A percentile compares a stretch with the other conserved stretches of the same genome.
These are phyloP conservation scores for Suillus alpinus DNA, from an alignment of 768 basidiomycete genomes.

Conservation along the genomic window DNA sequence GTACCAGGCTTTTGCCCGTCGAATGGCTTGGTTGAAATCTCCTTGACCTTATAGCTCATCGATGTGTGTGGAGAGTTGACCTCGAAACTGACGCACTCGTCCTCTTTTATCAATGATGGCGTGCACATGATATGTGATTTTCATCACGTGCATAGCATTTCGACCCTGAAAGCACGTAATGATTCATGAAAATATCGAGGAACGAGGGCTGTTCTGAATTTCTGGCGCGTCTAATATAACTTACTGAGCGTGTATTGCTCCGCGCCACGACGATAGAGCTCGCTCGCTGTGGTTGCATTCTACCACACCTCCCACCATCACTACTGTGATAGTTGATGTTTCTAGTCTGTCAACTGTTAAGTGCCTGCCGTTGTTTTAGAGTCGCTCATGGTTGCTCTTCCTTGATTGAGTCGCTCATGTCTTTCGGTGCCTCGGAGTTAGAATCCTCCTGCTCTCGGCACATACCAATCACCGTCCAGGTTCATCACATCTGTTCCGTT, in stretches of 20 bases:
- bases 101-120: conserved; percentile 16
- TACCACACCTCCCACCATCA: neutral
- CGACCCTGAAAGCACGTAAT: neutral
- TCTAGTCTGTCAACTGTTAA: neutral
- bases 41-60: conserved; percentile 53
- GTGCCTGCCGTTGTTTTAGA: neutral
- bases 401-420: neutral
- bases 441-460: neutral
- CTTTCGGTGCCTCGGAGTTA: neutral
- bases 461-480: neutral
- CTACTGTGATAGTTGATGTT: neutral
- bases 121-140: conserved; percentile 6
- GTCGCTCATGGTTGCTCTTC: neutral
- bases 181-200: neutral
- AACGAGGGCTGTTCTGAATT: neutral
- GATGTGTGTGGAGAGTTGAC: conserved; percentile 11
- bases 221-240: neutral
- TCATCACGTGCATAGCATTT: conserved; percentile 6
- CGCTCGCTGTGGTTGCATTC: neutral
- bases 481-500: neutral
- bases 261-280: neutral
- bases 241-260: neutral
- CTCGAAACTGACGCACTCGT: neutral
- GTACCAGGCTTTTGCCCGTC: conserved; percentile 98
- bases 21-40: conserved; percentile 79